Evolutionary conservation across 371 early-diverging fungal species (phyloP), one percentile per base, ranked within the genome.

Genomic region (Lichtheimia ornata): DNA sequence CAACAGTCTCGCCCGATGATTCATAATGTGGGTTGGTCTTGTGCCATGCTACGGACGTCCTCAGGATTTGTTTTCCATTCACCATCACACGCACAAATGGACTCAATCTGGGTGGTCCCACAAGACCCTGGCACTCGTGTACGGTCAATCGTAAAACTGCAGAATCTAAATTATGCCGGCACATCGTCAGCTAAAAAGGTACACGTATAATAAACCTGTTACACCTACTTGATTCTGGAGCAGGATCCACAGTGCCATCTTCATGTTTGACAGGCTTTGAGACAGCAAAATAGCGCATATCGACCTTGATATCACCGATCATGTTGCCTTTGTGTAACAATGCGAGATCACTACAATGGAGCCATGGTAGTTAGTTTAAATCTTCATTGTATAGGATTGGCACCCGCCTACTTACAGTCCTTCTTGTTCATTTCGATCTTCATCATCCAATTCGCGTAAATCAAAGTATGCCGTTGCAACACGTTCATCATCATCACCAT

Each of bases 211-310:
- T 5, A 5, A 13, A 7, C 5, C 42, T 28, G 28, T 35, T 24
- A 12, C 7, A 58, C 72, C 70, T 83, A 79, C 85, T 85, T 2
- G 88, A 87, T 28, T 85, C 84, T 17, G 76, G 72, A 3, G 81
- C 77, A n/a, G 79, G 76, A 44, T 83, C 81, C 27, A 71, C 54
- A 1, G 75, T 76, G 13, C 81, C 79, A 56, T 77, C 77, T 9
- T 68, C 71, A 18, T 66, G 63, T 13, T 69, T 72, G 41, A 72
- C 78, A 20, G 86, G 84, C 20, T 79, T 79, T 22, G 85, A 81
- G 22, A 88, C 85, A 15, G 87, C 85, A 57, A 82, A 85, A 53
- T 86, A 87, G 14, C 72, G 69, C 71, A 85, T 68, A 61, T 86
- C 86, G 27, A 81, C 81, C 12, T 72, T 71, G 40, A 88, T 63